Base-by-base conservation (phyloP, 2,329 filamentous ascomycete species). In the Coniochaeta pulveracea region DNA sequence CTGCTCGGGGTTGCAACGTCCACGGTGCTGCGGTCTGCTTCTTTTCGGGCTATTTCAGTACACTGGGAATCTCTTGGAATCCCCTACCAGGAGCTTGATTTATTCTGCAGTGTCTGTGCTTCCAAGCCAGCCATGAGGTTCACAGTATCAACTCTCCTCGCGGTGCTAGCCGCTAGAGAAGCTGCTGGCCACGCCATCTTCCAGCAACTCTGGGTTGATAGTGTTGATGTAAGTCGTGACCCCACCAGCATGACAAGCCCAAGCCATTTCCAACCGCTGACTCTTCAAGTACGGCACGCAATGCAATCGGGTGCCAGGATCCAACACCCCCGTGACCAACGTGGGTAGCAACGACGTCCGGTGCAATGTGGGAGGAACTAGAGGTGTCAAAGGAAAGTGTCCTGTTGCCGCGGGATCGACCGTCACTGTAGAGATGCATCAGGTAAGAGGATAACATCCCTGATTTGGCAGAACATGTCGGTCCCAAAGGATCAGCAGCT, bases 381-480 rank as follows among this genome's bases (percentile, higher is more conserved):
- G 37, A 5, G 48, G 48, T 12, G 49, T 56, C 4, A 36, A 51
- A 1, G 49, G 51, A 4, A 61, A 62, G 40, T 67, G 63, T 40
- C 41, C 49, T 11, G 61, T 64, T n/a, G 47, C 49, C 14, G 61
- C 61, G 6, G 64, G 65, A 4, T 50, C 51, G 6, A 61, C 52
- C 1, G 56, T 71, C 21, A 66, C 62, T 0, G 58, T 71, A 5
- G 67, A 71, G 47, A 71, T 72, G 63, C 67, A 72, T 51, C 60
- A 63, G 30, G 30, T 33, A 24, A 6, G 12, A 4, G 10, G 6
- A 8, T 15, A 8, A 27, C 6, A 5, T 29, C 26, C 6, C 14
- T 4, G 27, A 4, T n/a, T 10, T 21, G 11, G 18, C 12, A 29
- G n/a, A n/a, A n/a, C n/a, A n/a, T n/a, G n/a, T n/a, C n/a, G n/a